Conservation (phyloP, 371 early-diverging fungal genomes). For the Mucor irregularis region DNA sequence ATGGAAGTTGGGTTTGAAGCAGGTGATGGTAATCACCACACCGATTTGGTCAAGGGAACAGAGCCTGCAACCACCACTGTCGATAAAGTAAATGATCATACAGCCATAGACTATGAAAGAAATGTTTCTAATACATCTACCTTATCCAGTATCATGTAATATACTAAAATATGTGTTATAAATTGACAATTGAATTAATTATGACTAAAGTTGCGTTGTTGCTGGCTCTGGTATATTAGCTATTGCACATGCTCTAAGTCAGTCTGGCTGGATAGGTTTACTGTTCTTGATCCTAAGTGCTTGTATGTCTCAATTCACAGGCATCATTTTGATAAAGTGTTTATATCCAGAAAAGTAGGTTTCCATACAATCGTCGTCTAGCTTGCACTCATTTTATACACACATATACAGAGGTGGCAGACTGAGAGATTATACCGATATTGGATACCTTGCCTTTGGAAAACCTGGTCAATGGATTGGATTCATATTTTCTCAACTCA, state of each 20-base stretch:
- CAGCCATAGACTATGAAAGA: not conserved
- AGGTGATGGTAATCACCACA: no score
- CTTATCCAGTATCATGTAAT: constrained; percentile 23
- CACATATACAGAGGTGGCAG: not conserved
- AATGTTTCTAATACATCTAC: constrained; percentile 25
- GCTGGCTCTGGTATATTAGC: constrained; percentile 88
- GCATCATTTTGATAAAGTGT: constrained; percentile 33
- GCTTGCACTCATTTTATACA: no score
- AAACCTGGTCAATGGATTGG: constrained; percentile 58
- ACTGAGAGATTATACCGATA: constrained; percentile 42
- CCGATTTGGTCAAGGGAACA: not conserved
- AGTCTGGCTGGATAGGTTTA: constrained; percentile 81
- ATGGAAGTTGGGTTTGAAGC: no score
- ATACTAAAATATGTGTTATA: not conserved
- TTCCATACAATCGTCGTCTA: no score
- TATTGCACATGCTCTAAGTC: constrained; percentile 77
- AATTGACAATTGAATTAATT: not conserved
- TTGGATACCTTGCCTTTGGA: constrained; percentile 71
- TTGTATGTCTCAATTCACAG: constrained; percentile 60
- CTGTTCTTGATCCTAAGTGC: constrained; percentile 10
- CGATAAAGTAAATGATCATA: not conserved
- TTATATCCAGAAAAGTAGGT: constrained; percentile 26
- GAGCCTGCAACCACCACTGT: not conserved
- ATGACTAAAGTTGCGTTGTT: constrained; percentile 71
- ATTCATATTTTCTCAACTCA: constrained; percentile 63